Conservation (phyloP, 306 rosid genomes). For the Sicyos edulis region DNA sequence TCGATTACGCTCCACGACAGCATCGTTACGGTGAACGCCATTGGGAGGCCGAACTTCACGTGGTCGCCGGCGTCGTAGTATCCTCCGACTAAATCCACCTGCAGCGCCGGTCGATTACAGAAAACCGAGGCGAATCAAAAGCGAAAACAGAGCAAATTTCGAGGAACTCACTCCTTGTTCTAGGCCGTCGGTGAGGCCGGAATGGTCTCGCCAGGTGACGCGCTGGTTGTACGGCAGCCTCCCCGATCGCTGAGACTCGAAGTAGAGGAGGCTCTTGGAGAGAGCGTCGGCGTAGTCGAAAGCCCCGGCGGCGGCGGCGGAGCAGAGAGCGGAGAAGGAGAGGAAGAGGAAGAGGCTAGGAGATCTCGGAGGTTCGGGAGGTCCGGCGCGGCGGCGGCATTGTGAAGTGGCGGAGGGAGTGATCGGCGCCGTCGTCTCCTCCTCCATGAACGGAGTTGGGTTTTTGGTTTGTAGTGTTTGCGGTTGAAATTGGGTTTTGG, state of each 20-base stretch:
- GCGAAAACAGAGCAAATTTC: not conserved
- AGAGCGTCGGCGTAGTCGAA: constrained; percentile 75
- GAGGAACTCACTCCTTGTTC: constrained; percentile 69
- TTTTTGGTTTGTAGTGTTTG: not conserved
- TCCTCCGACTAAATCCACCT: constrained; percentile 98
- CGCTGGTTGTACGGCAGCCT: constrained; percentile 86
- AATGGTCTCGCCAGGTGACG: constrained; percentile 86
- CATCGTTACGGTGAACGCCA: constrained; percentile 97
- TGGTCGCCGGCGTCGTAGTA: constrained; percentile 97
- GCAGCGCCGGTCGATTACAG: not conserved
- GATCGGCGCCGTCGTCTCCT: not conserved
- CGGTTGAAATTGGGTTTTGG: constrained; percentile 6
- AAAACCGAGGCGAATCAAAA: not conserved
- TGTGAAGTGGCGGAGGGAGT: not conserved
- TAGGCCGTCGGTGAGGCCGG: constrained; percentile 94
- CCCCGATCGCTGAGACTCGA: constrained; percentile 94
- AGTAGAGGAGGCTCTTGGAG: constrained; percentile 77
- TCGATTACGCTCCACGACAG: constrained; percentile 88
- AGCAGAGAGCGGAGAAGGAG: constrained; percentile 27
- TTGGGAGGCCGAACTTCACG: constrained; percentile 92
- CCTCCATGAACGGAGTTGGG: constrained; percentile 12
- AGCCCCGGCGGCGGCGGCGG: constrained; percentile 27
- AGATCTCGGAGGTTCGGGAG: constrained; percentile 18
- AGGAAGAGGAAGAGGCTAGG: constrained; percentile 25
- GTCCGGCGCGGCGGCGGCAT: not conserved